A percentile compares a stretch with the other conserved stretches of the same genome.
Conservation (phyloP, 176 grass and related monocot genomes). For the Puya raimondii region DNA sequence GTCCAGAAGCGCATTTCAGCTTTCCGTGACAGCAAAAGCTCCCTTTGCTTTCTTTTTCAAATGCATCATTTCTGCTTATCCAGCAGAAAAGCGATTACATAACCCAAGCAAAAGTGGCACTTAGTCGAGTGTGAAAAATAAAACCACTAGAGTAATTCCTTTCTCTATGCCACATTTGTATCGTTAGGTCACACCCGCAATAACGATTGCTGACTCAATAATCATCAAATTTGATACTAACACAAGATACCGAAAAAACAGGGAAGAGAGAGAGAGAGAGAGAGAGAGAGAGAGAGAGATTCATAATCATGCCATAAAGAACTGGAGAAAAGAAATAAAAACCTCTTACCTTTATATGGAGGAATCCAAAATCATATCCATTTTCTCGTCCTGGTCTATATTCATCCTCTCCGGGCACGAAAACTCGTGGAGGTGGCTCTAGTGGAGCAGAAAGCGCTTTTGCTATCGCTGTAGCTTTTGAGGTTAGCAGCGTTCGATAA, state of each 20-base stretch:
- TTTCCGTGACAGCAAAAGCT: no score
- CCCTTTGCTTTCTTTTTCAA: no score
- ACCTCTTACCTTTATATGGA: slow-evolving; percentile 72
- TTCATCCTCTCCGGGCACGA: slow-evolving; percentile 78
- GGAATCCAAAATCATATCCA: slow-evolving; percentile 96
- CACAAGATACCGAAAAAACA: background rate
- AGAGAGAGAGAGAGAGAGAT: no score
- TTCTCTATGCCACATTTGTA: no score
- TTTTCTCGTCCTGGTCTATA: slow-evolving; percentile 44
- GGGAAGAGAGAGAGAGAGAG: background rate
- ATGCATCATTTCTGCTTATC: no score
- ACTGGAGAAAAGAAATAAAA: background rate
- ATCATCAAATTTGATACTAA: background rate
- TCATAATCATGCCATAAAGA: background rate
- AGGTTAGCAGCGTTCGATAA: slow-evolving; percentile 81
- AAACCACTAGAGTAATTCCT: no score
- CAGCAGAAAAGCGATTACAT: no score
- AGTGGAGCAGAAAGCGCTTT: slow-evolving; percentile 51
- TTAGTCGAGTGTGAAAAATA: no score
- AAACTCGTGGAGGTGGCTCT: slow-evolving; percentile 52
- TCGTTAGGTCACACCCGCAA: no score
- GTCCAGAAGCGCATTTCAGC: no score
- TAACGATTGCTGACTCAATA: background rate
- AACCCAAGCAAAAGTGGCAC: no score
- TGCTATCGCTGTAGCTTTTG: slow-evolving; percentile 86